phyloP scores from a whole-genome alignment of 2,329 filamentous ascomycete genomes.

The Epichloe baconii region DNA sequence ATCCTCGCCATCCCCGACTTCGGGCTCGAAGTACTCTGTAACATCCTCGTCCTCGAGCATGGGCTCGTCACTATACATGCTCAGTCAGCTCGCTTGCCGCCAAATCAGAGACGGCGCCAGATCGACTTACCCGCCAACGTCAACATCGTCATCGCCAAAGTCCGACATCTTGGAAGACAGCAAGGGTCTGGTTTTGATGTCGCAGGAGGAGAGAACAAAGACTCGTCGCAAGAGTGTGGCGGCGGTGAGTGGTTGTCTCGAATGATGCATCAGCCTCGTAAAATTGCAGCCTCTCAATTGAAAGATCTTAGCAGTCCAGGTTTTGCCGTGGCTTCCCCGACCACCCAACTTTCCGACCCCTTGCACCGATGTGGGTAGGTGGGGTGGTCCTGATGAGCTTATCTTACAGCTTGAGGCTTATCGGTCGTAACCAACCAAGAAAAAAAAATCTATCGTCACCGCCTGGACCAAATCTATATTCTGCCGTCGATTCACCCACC shows the following conservation, averaged over 20 bases:
- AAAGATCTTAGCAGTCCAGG: constrained; percentile 8
- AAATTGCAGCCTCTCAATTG: constrained; percentile 16
- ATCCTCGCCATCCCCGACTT: constrained; percentile 40
- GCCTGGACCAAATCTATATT: constrained; percentile 18
- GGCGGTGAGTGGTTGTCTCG: neutral
- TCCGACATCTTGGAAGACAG: constrained; percentile 48
- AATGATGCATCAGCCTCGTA: constrained; percentile 9
- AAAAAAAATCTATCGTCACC: constrained; percentile 15
- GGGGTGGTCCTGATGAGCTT: neutral
- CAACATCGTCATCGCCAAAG: constrained; percentile 54
- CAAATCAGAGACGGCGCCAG: neutral
- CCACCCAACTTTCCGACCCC: neutral
- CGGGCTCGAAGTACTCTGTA: constrained; percentile 41
- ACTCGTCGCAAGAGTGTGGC: neutral
- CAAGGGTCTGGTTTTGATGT: neutral
- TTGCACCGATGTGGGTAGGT: neutral
- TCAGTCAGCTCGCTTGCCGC: neutral
- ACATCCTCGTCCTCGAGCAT: constrained; percentile 59
- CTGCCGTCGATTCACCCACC: constrained; percentile 14
- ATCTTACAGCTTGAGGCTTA: neutral
- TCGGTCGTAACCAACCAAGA: constrained; percentile 17
- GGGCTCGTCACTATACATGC: constrained; percentile 47
- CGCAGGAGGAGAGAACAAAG: neutral
- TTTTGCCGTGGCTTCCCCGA: constrained; percentile 21
- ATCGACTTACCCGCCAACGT: constrained; percentile 40